Percentiles rank a stretch among this genome's conserved stretches.
These are phyloP conservation scores for Acer negundo DNA, from an alignment of 345 rosid genomes.

Conservation along the genomic window DNA sequence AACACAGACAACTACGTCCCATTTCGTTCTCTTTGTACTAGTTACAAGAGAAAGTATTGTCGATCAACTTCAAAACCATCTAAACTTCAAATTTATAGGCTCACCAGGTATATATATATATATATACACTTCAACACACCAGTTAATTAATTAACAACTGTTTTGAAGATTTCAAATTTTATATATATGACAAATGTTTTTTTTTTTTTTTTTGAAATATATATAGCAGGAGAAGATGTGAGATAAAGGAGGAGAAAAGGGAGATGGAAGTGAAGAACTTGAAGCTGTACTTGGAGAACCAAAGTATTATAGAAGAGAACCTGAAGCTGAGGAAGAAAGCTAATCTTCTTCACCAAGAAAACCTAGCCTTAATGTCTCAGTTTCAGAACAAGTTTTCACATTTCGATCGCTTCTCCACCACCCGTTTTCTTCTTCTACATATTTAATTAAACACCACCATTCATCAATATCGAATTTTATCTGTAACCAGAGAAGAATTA, in stretches of 20 bases:
- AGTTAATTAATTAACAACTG: background rate
- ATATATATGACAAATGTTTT: background rate
- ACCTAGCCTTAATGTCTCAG: constrained; percentile 48
- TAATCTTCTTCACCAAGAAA: constrained; percentile 55
- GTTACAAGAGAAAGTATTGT: constrained; percentile 32
- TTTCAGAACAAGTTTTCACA: constrained; percentile 45
- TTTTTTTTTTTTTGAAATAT: background rate
- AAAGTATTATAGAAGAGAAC: constrained; percentile 60
- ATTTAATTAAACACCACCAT: constrained; percentile 4
- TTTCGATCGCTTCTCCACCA: constrained; percentile 30
- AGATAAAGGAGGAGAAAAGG: constrained; percentile 26
- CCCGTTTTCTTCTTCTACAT: constrained; percentile 29
- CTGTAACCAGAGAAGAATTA: too few relatives aligned
- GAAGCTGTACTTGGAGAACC: constrained; percentile 65
- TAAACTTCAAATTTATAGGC: constrained; percentile 46
- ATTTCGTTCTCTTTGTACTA: constrained; percentile 29
- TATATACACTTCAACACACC: background rate
- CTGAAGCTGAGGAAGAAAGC: constrained; percentile 62
- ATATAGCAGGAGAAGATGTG: constrained; percentile 31
- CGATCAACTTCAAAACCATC: constrained; percentile 33
- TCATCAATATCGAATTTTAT: background rate
- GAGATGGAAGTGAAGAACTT: constrained; percentile 57
- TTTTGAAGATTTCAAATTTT: background rate
- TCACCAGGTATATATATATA: constrained; percentile 36
- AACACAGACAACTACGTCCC: constrained; percentile 32